These are phyloP conservation scores for Leucaena leucocephala DNA, from an alignment of 306 rosid genomes.

Conservation along the genomic window DNA sequence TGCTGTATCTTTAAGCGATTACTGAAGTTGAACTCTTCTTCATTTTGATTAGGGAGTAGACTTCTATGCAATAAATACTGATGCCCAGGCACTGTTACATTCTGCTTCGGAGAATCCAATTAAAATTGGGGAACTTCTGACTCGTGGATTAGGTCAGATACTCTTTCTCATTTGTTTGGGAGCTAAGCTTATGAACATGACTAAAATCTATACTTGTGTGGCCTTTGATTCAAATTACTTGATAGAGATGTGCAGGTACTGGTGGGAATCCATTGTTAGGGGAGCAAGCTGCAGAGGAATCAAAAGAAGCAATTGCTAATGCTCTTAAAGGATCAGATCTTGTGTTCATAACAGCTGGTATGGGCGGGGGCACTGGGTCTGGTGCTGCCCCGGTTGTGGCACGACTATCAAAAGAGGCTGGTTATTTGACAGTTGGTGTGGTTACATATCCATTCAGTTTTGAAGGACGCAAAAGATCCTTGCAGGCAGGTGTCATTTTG, in stretches of 20 bases:
- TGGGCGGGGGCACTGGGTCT: slow-evolving; percentile 99
- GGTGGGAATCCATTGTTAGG: slow-evolving; percentile 99
- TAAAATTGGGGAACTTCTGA: slow-evolving; percentile 95
- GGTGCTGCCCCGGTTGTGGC: slow-evolving; percentile 99
- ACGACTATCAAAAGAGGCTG: slow-evolving; percentile 92
- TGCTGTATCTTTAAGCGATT: slow-evolving; percentile 19
- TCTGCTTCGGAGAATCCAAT: slow-evolving; percentile 86
- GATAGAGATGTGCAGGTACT: slow-evolving; percentile 82
- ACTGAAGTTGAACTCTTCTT: slow-evolving; percentile 42
- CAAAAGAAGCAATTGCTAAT: slow-evolving; percentile 80
- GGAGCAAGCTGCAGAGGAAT: slow-evolving; percentile 98
- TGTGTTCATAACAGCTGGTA: slow-evolving; percentile 96
- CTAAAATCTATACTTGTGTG: background rate
- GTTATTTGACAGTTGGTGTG: slow-evolving; percentile 96
- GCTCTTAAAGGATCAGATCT: slow-evolving; percentile 96
- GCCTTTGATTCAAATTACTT: slow-evolving; percentile 43
- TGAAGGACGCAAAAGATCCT: slow-evolving; percentile 97
- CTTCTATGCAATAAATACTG: slow-evolving; percentile 97
- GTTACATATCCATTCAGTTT: slow-evolving; percentile 95
- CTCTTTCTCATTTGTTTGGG: slow-evolving; percentile 17
- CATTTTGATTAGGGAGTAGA: slow-evolving; percentile 78
- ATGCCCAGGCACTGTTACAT: slow-evolving; percentile 88
- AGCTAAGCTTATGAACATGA: background rate
- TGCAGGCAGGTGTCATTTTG: slow-evolving; percentile 80
- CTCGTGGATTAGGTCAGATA: slow-evolving; percentile 96